Evolutionary conservation across 176 grass and related monocot genomes (phyloP).

Genomic region (Alopecurus myosuroides): DNA sequence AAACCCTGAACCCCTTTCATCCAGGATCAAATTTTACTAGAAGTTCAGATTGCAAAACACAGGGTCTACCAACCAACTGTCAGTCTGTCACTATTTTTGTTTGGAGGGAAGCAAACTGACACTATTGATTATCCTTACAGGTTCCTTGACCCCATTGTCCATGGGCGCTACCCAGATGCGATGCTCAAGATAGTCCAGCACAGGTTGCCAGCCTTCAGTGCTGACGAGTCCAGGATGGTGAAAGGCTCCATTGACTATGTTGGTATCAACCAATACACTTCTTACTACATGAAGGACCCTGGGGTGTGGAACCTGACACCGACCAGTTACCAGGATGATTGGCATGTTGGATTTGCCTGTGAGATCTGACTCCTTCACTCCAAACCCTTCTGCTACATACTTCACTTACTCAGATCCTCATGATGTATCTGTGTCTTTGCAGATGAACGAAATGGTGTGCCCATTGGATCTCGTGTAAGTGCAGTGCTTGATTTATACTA

Average conservation of each 20-base stretch:
- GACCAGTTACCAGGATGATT: slow-evolving; percentile 62
- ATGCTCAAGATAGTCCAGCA: slow-evolving; percentile 67
- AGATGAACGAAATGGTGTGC: slow-evolving; percentile 52
- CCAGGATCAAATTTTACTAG: not conserved
- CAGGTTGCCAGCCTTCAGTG: slow-evolving; percentile 69
- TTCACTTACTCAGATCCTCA: not conserved
- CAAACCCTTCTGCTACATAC: not conserved
- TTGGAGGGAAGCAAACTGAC: too few relatives aligned
- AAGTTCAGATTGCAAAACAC: not conserved
- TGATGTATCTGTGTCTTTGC: slow-evolving; percentile 2
- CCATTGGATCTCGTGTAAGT: slow-evolving; percentile 59
- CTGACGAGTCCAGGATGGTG: slow-evolving; percentile 62
- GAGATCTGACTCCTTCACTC: slow-evolving; percentile 18
- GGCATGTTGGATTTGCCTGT: slow-evolving; percentile 66
- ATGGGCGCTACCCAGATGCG: slow-evolving; percentile 53
- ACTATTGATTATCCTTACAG: slow-evolving; percentile 23
- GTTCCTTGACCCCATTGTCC: slow-evolving; percentile 55
- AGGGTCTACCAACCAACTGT: not conserved
- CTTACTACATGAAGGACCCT: slow-evolving; percentile 63
- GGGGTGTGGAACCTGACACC: slow-evolving; percentile 38
- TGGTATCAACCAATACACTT: slow-evolving; percentile 85
- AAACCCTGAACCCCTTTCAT: not conserved
- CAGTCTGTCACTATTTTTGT: not conserved
- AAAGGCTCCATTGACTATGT: slow-evolving; percentile 82
- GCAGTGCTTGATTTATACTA: not conserved